These are phyloP conservation scores for Danielozyma ontarioensis DNA, from an alignment of 805 yeast genomes.

Conservation along the genomic window DNA sequence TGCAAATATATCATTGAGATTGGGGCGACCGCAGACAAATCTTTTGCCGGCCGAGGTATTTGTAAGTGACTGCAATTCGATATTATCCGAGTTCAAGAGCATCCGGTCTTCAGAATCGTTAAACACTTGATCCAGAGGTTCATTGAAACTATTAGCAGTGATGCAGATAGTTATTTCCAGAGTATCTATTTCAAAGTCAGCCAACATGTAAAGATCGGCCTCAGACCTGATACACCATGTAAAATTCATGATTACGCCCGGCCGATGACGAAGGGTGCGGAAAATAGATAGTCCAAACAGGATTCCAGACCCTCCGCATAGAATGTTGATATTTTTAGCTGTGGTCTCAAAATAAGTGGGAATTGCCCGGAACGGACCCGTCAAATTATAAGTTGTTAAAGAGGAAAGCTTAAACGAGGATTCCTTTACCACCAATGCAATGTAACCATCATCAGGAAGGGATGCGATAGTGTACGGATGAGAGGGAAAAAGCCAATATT, in stretches of 20 bases:
- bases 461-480: slow-evolving; percentile 67
- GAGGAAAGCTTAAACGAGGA: no score
- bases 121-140: no score
- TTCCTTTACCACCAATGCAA: slow-evolving; percentile 39
- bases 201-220: slow-evolving; percentile 44
- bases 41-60: slow-evolving; percentile 3
- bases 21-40: slow-evolving; percentile 40
- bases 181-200: slow-evolving; percentile 23
- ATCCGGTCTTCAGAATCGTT: no score
- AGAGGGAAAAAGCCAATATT: slow-evolving; percentile 44
- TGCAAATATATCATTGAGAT: slow-evolving; percentile 26
- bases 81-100: no score
- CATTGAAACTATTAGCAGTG: no score
- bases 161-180: background rate
- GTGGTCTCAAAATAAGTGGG: slow-evolving; percentile 40
- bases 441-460: slow-evolving; percentile 27
- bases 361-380: slow-evolving; percentile 39
- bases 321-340: slow-evolving; percentile 46
- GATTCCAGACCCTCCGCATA: slow-evolving; percentile 74
- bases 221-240: slow-evolving; percentile 51
- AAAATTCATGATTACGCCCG: slow-evolving; percentile 26
- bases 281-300: slow-evolving; percentile 56
- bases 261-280: slow-evolving; percentile 29
- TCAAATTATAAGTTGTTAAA: slow-evolving; percentile 12
- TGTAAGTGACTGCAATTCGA: slow-evolving; percentile 19